Conservation (phyloP, 2,329 filamentous ascomycete species). For the Juglanconis oblonga region DNA sequence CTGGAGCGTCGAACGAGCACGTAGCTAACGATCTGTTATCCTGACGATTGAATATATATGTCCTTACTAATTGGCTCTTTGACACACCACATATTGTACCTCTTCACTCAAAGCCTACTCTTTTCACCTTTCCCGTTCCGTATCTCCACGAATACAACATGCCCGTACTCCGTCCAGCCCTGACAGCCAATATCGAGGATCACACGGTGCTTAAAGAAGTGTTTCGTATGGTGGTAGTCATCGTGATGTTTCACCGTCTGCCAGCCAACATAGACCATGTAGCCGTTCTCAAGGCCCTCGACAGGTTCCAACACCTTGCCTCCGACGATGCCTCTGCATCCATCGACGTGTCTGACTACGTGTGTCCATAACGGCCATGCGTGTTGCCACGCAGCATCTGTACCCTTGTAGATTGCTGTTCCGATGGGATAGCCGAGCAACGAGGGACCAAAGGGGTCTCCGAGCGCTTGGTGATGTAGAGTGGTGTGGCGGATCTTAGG, state of each 20-base stretch:
- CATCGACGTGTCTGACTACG: constrained; percentile 23
- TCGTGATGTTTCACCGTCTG: constrained; percentile 30
- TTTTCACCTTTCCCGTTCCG: neutral
- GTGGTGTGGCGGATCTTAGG: constrained; percentile 22
- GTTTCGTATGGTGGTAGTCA: constrained; percentile 31
- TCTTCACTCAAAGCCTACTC: neutral
- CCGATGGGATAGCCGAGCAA: constrained; percentile 26
- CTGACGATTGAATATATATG: no score
- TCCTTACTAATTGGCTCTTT: no score
- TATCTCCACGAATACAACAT: constrained; percentile 26
- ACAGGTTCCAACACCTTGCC: constrained; percentile 31
- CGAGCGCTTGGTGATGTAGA: constrained; percentile 25
- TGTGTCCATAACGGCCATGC: constrained; percentile 24
- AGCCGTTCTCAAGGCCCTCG: constrained; percentile 25
- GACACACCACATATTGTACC: neutral
- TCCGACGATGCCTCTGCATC: constrained; percentile 31
- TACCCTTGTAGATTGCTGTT: constrained; percentile 30
- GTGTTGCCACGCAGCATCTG: constrained; percentile 19
- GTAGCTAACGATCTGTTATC: no score
- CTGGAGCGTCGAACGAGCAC: no score
- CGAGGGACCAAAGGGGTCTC: constrained; percentile 21
- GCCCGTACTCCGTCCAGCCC: constrained; percentile 31
- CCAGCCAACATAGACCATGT: constrained; percentile 34
- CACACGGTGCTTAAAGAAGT: constrained; percentile 27
- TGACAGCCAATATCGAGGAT: constrained; percentile 28